Base-by-base conservation (phyloP, 2,329 filamentous ascomycete genomes). In the Paramyrothecium roridum region DNA sequence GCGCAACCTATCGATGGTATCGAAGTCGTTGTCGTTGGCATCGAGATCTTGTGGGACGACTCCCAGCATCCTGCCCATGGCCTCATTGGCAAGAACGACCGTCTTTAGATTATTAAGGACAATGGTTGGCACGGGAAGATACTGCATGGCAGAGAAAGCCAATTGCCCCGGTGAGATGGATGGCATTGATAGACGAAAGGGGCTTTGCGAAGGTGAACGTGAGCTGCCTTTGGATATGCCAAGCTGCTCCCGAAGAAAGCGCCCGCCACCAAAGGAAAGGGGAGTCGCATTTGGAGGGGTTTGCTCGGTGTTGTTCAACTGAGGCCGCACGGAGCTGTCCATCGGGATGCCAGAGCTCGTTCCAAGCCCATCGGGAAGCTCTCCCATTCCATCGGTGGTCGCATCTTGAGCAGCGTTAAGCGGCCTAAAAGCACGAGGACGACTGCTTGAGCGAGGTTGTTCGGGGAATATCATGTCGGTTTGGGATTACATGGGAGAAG, bases 21-120 rank as follows among this genome's bases (percentile, higher is more conserved):
- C 75, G 3, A 74, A 67, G 6, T 68, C 65, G 16, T 43, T 19
- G 49, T 76, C 74, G 19, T 77, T 75, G 17, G 72, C 70, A 23
- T 70, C 71, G 3, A 72, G 62, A 26, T 70, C 67, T 17, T 77
- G 74, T 3, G 66, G 59, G 23, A 83, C 76, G 50, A 89, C 76
- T 3, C 84, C 86, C 21, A 93, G 72, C 63, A 93, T 72, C 54
- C 84, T 80, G 1, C 85, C 87, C 82, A 91, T 87, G 20, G 89
- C 86, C 61, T 91, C 87, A 63, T 93, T 93, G 33, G 88, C 89
- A 45, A 92, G 70, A 1, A 89, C 79, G 3, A 92, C 81, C 0
- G 86, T 89, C 70, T 91, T 92, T 30, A 82, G 65, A 37, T 79
- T 83, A 52, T 86, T 87, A 37, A 93, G 73, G 1, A 93, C 84